Percentiles rank a stretch among this genome's conserved stretches.
Conservation (phyloP, 306 rosid genomes). For the Ormosia semicastrata region DNA sequence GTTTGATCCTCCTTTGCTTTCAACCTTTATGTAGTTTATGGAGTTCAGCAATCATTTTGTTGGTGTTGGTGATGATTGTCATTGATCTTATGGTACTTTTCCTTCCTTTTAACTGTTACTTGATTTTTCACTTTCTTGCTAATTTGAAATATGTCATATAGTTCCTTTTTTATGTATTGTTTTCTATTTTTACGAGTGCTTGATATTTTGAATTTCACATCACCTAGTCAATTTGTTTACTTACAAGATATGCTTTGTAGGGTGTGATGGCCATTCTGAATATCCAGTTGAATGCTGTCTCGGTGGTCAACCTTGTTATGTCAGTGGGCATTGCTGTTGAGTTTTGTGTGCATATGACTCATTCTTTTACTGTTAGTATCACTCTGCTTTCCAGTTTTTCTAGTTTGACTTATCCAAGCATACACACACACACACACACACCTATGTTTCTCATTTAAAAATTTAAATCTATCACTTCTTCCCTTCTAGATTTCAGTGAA, state of each 20-base stretch:
- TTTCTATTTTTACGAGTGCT: slow-evolving; percentile 14
- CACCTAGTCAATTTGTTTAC: slow-evolving; percentile 21
- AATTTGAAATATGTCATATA: slow-evolving; percentile 8
- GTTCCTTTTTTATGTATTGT: background rate
- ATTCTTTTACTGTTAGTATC: slow-evolving; percentile 85
- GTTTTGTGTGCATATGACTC: slow-evolving; percentile 94
- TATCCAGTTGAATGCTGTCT: slow-evolving; percentile 94
- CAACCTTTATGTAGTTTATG: slow-evolving; percentile 63
- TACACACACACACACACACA: background rate
- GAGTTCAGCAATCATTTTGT: slow-evolving; percentile 89
- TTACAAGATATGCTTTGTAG: slow-evolving; percentile 48
- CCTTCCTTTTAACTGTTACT: slow-evolving; percentile 11
- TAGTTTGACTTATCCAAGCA: background rate
- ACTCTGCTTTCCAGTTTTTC: slow-evolving; percentile 22
- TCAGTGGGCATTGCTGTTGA: slow-evolving; percentile 98
- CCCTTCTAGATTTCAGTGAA: slow-evolving; percentile 1
- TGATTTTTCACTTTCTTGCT: background rate
- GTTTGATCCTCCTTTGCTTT: slow-evolving; percentile 30
- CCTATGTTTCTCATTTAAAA: background rate
- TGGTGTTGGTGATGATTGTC: slow-evolving; percentile 89
- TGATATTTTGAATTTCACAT: slow-evolving; percentile 8
- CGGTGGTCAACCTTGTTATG: slow-evolving; percentile 96
- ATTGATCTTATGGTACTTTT: slow-evolving; percentile 86
- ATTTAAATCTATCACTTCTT: background rate
- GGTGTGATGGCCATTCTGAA: slow-evolving; percentile 95